phyloP scores from a whole-genome alignment of 2,329 filamentous ascomycete genomes.

The Purpureocillium lavendulum region DNA sequence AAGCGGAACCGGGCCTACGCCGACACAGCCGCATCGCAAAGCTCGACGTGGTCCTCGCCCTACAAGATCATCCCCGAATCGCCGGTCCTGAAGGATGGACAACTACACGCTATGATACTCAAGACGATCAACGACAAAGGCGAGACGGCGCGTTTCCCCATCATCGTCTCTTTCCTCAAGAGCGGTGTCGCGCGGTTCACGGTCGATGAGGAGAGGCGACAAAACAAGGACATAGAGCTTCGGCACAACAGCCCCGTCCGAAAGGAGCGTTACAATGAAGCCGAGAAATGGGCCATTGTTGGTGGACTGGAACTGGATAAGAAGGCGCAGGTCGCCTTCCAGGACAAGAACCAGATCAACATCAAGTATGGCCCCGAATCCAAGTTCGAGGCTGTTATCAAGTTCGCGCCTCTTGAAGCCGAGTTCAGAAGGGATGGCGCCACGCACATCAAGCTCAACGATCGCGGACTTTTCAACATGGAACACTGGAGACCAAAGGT shows the following conservation, averaged over 20 bases:
- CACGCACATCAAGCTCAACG: slow-evolving; percentile 81
- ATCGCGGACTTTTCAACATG: slow-evolving; percentile 81
- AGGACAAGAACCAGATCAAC: slow-evolving; percentile 60
- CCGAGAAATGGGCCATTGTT: slow-evolving; percentile 76
- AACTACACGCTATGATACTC: slow-evolving; percentile 70
- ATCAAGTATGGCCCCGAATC: slow-evolving; percentile 71
- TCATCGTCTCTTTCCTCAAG: slow-evolving; percentile 82
- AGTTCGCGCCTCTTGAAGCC: slow-evolving; percentile 72
- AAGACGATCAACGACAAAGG: slow-evolving; percentile 60
- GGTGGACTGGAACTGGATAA: slow-evolving; percentile 69
- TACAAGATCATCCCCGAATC: slow-evolving; percentile 69
- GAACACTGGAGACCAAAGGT: slow-evolving; percentile 93
- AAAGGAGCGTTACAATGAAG: slow-evolving; percentile 94
- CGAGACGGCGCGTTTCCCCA: slow-evolving; percentile 68
- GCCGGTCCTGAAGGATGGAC: slow-evolving; percentile 68
- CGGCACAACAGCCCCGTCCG: slow-evolving; percentile 74
- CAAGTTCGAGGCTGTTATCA: slow-evolving; percentile 75
- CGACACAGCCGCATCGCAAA: slow-evolving; percentile 60
- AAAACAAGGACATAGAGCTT: slow-evolving; percentile 81
- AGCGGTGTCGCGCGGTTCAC: slow-evolving; percentile 82
- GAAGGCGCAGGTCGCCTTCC: slow-evolving; percentile 57
- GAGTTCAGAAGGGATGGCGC: slow-evolving; percentile 79
- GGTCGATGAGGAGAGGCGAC: slow-evolving; percentile 83
- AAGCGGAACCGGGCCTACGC: slow-evolving; percentile 88
- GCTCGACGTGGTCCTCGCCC: slow-evolving; percentile 66